phyloP scores from a whole-genome alignment of 306 rosid genomes.

The Casuarina glauca region DNA sequence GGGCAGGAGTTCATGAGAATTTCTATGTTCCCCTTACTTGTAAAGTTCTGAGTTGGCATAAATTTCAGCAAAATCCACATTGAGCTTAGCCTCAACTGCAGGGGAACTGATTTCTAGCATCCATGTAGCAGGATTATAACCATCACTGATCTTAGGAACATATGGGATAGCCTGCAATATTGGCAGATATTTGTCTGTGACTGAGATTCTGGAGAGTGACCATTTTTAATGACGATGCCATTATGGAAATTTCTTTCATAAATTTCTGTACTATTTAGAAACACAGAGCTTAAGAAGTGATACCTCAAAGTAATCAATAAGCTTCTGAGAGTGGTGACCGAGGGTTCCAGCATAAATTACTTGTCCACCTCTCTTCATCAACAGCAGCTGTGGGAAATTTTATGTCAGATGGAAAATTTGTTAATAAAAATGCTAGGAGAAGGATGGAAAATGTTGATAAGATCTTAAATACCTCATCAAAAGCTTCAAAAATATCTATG shows the following conservation, averaged over 20 bases:
- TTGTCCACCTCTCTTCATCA: constrained; percentile 63
- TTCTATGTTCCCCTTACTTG: constrained; percentile 37
- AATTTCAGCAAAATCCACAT: constrained; percentile 59
- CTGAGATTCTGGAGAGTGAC: neutral
- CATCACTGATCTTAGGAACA: constrained; percentile 50
- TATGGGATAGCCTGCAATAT: neutral
- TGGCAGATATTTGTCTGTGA: neutral
- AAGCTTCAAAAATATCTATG: constrained; percentile 58
- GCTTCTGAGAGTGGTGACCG: constrained; percentile 49
- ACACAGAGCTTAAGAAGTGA: neutral
- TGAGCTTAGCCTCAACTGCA: constrained; percentile 51
- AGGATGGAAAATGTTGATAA: neutral
- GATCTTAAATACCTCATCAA: constrained; percentile 46
- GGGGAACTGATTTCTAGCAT: constrained; percentile 68
- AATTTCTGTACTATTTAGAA: neutral
- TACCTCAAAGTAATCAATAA: constrained; percentile 52
- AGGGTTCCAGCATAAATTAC: constrained; percentile 53
- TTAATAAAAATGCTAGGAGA: neutral
- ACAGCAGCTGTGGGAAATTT: constrained; percentile 40
- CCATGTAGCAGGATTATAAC: constrained; percentile 89
- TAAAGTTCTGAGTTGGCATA: constrained; percentile 56
- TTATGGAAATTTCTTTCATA: neutral
- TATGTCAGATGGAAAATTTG: neutral
- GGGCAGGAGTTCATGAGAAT: neutral
- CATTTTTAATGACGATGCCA: neutral